phyloP scores from a whole-genome alignment of 805 yeast genomes.

The Blastobotrys americana region DNA sequence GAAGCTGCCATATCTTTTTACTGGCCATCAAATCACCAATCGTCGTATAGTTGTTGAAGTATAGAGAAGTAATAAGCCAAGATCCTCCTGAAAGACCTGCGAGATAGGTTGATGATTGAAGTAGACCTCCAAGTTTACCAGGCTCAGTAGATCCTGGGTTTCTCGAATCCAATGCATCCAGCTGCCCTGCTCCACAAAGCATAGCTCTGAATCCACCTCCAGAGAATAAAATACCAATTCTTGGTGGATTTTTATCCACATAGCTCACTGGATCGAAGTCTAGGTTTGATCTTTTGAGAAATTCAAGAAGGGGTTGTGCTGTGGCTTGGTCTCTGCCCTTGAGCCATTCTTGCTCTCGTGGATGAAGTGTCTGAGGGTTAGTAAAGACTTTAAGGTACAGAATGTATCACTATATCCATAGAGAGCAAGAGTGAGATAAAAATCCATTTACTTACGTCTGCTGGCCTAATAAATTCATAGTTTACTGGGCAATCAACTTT shows the following conservation, averaged over 20 bases:
- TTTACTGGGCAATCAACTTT: slow-evolving; percentile 34
- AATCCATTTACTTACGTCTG: slow-evolving; percentile 41
- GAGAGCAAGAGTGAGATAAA: no score
- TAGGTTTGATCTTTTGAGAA: slow-evolving; percentile 62
- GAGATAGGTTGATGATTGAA: slow-evolving; percentile 61
- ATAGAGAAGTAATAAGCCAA: slow-evolving; percentile 67
- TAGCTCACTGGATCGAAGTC: slow-evolving; percentile 50
- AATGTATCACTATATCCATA: no score
- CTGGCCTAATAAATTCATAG: slow-evolving; percentile 8
- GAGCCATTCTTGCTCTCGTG: slow-evolving; percentile 45
- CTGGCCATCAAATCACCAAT: slow-evolving; percentile 48
- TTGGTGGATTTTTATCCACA: slow-evolving; percentile 55
- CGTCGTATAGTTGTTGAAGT: slow-evolving; percentile 62
- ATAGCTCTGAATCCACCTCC: slow-evolving; percentile 94
- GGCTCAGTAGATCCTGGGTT: slow-evolving; percentile 46
- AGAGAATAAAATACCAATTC: slow-evolving; percentile 47
- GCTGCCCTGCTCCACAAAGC: slow-evolving; percentile 73
- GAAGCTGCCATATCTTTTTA: slow-evolving; percentile 57
- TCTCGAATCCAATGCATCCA: slow-evolving; percentile 71
- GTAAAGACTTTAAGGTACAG: no score
- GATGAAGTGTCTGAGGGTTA: slow-evolving; percentile 39
- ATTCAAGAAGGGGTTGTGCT: slow-evolving; percentile 70
- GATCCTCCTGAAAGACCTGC: slow-evolving; percentile 78
- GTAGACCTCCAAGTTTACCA: slow-evolving; percentile 59
- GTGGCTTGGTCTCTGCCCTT: slow-evolving; percentile 58